Conservation (phyloP, 306 rosid genomes). For the Glycine soja region DNA sequence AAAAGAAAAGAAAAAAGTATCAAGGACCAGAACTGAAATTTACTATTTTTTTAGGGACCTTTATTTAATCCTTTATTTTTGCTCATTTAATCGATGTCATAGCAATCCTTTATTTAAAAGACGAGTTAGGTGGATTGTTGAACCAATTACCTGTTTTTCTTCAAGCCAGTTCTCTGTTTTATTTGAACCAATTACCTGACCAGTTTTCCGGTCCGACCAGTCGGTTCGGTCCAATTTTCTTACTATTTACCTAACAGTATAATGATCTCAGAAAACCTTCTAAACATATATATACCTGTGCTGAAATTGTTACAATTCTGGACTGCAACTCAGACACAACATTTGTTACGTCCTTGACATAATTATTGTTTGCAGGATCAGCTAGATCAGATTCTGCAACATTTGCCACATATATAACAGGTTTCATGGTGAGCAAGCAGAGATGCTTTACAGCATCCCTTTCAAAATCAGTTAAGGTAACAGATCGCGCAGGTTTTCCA, state of each 20-base stretch:
- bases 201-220: too few relatives aligned
- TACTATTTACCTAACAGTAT: too few relatives aligned
- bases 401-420: constrained; percentile 86
- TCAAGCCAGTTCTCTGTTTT: too few relatives aligned
- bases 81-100: too few relatives aligned
- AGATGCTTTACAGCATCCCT: constrained; percentile 81
- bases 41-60: neutral
- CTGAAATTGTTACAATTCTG: constrained; percentile 89
- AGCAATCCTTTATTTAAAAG: too few relatives aligned
- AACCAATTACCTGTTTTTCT: too few relatives aligned
- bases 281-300: constrained; percentile 59
- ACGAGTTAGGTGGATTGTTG: too few relatives aligned
- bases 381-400: constrained; percentile 93
- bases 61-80: too few relatives aligned
- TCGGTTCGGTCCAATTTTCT: too few relatives aligned
- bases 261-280: too few relatives aligned
- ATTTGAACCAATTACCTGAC: too few relatives aligned
- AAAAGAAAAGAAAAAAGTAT: neutral
- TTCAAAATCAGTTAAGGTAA: constrained; percentile 78
- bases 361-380: constrained; percentile 69
- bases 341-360: constrained; percentile 69
- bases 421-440: constrained; percentile 95
- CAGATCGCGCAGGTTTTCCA: constrained; percentile 97
- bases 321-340: constrained; percentile 82
- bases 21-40: neutral